Evolutionary conservation across 495 filamentous ascomycete species (phyloP), one percentile per base, ranked within the genome.

Genomic region (Aspergillus baeticus): DNA sequence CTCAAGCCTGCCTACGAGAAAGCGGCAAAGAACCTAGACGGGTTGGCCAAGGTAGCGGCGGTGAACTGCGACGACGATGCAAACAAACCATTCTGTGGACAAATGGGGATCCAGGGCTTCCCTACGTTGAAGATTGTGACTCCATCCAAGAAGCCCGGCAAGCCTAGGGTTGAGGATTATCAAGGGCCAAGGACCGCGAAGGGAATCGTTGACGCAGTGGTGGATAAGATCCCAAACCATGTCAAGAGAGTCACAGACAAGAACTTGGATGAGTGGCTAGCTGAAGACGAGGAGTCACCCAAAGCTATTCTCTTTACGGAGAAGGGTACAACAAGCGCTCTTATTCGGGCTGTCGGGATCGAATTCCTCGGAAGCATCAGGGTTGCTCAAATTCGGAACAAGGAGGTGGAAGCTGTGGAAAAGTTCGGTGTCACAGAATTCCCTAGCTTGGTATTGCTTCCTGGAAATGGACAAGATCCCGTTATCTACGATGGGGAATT

Each of bases 1-100:
- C 86, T 99, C 59, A 91, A 96, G 71, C 94, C 94, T 0, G 89
- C 91, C 50, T 99, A 91, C 73, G 94, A 97, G 64, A 96, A 96
- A 71, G 92, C 87, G 3, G 95, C 94, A 36, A 89, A 88, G 66
- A 88, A 84, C 59, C 86, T 99, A 43, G 84, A 88, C 15, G 95
- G 94, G 7, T 76, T 99, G 26, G 94, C 91, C 51, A 94, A 96
- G 63, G 93, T 98, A 26, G 95, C 89, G 11, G 94, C 94, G 31
- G 79, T 99, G 60, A 90, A 99, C 70, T 99, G 94, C 73, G 94
- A 98, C 61, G 92, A 96, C 22, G 95, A 98, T 37, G 77, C 78
- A 49, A 99, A 99, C 78, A 98, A 98, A 72, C 77, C 80, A 3
- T 82, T 98, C 63, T 99, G 94, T 70, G 84, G 89, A 36, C 71